These are phyloP conservation scores for Leishmania tropica DNA, from an alignment of 208 protist genomes.

Conservation along the genomic window DNA sequence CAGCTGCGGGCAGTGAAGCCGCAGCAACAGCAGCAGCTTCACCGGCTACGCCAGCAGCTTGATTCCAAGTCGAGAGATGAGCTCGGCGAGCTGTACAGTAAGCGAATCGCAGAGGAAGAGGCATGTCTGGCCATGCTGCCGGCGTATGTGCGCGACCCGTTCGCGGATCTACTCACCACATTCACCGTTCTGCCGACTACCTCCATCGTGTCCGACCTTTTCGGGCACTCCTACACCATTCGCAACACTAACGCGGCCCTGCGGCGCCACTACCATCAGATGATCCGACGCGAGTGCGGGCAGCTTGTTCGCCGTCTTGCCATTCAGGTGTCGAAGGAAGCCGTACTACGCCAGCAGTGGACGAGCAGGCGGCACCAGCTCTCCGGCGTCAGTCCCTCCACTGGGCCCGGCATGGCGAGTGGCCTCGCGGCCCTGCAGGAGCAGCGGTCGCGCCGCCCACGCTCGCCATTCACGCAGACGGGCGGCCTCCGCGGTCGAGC, in stretches of 20 bases:
- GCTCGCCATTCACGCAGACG: slow-evolving; percentile 28
- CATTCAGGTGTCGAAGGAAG: slow-evolving; percentile 33
- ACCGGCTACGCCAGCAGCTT: background rate
- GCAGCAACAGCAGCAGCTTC: slow-evolving; percentile 16
- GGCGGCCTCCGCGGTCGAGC: slow-evolving; percentile 8
- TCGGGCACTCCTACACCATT: slow-evolving; percentile 61
- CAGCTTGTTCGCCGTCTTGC: slow-evolving; percentile 41
- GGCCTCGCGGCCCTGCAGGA: slow-evolving; percentile 24
- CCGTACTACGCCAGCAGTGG: slow-evolving; percentile 28
- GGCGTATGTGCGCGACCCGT: slow-evolving; percentile 30
- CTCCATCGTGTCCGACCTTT: slow-evolving; percentile 57
- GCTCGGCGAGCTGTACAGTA: slow-evolving; percentile 17
- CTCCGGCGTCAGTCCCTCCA: background rate
- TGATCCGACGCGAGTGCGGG: slow-evolving; percentile 44
- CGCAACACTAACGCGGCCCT: slow-evolving; percentile 56
- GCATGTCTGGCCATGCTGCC: slow-evolving; percentile 19
- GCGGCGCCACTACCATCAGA: slow-evolving; percentile 42
- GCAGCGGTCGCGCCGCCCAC: slow-evolving; percentile 19
- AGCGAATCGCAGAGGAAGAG: slow-evolving; percentile 18
- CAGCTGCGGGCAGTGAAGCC: slow-evolving; percentile 1
- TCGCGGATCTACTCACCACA: slow-evolving; percentile 54
- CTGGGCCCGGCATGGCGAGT: slow-evolving; percentile 5
- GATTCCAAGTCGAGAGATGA: slow-evolving; percentile 10
- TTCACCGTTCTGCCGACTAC: slow-evolving; percentile 68
- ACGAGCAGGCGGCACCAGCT: slow-evolving; percentile 12